Evolutionary conservation across 1,139 yeast genomes (phyloP).

Genomic region (Saccharomycopsis hybrid): DNA sequence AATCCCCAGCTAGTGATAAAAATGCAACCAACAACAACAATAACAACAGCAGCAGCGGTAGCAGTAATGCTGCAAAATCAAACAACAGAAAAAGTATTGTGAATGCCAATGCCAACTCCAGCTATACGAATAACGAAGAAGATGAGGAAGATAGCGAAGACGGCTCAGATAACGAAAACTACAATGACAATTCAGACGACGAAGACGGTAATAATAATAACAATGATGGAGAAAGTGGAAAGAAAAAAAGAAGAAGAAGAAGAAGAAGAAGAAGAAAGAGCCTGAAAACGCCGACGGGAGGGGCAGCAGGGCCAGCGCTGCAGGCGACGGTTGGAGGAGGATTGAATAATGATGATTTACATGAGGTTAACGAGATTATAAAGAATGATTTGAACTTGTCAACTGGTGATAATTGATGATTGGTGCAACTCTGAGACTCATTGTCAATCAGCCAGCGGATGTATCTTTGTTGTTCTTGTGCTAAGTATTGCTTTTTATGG

Average conservation of each 20-base stretch:
- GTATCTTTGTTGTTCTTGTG: too few species aligned
- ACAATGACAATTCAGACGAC: not conserved
- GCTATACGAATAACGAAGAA: slow-evolving; percentile 1
- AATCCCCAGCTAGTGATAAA: not conserved
- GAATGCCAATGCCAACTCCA: not conserved
- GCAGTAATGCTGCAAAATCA: not conserved
- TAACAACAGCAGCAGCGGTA: not conserved
- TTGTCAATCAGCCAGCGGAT: too few species aligned
- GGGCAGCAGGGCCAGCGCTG: not conserved
- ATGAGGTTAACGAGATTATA: not conserved
- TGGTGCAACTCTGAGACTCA: too few species aligned
- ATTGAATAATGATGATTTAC: not conserved
- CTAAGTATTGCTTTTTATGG: too few species aligned
- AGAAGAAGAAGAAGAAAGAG: slow-evolving; percentile 2
- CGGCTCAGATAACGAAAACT: not conserved
- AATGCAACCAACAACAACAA: not conserved
- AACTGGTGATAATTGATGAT: too few species aligned
- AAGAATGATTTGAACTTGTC: not conserved
- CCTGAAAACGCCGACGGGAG: not conserved
- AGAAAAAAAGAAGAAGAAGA: not conserved
- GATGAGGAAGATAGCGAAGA: not conserved
- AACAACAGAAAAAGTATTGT: not conserved
- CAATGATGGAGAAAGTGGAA: not conserved
- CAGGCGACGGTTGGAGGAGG: not conserved
- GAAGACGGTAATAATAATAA: not conserved